Base-by-base conservation (phyloP, 2,329 filamentous ascomycete genomes). In the Ophiocordyceps australis region DNA sequence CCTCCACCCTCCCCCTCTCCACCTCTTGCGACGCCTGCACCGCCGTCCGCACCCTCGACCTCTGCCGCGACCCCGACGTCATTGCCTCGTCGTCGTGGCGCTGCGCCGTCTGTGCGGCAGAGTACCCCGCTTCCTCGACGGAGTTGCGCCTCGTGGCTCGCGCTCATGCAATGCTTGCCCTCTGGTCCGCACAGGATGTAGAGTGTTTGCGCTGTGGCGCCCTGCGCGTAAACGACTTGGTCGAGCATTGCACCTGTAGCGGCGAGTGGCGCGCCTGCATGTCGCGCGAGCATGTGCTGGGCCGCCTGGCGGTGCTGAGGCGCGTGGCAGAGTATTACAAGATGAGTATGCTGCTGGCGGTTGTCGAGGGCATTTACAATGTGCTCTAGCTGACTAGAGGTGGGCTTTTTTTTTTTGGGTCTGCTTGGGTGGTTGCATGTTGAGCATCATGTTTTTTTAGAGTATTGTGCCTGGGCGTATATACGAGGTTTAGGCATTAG, bases 221-320 rank as follows among this genome's bases (percentile, higher is more conserved):
- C 38, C 50, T 93, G 20, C 60, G 82, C 43, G 62, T 80, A 21
- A 95, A 93, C 46, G 86, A 94, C 42, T 91, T 95, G 40, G 83
- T 89, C 73, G 86, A 94, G 48, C 85, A 95, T 50, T 98, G 91
- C 51, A 77, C 74, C 9, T 98, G 89, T 57, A 81, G 80, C 32
- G 89, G 89, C 4, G 65, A 67, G 31, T 98, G 89, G 89, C 64
- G 62, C 12, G 70, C 70, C 35, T 80, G 72, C 13, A 60, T 85
- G 31, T 65, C 74, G 37, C 61, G 64, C 35, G 68, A 64, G 17
- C 77, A 78, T 16, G 55, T 86, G 15, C 50, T 66, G 41, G 67
- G 59, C 44, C 65, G 57, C 43, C 39, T 95, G 40, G 60, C 49
- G 22, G 76, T 93, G 5, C 74, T 82, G 50, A 62, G 59, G 36